Conservation (phyloP, 257 asterid species). For the Nicotiana noctiflora region DNA sequence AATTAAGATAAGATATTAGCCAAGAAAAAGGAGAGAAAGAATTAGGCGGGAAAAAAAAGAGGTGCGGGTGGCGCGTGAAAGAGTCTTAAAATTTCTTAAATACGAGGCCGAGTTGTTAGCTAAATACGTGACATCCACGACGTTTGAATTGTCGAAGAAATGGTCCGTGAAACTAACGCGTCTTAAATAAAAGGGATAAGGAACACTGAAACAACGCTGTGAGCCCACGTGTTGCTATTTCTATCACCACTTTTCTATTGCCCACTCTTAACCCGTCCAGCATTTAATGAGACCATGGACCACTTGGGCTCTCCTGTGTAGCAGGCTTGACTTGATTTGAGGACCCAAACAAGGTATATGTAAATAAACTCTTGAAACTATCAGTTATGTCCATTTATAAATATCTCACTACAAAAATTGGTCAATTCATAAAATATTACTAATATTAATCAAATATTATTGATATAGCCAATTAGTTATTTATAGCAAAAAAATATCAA, state of each 20-base stretch:
- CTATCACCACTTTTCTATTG: not conserved
- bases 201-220: not conserved
- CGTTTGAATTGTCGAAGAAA: not conserved
- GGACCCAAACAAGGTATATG: not conserved
- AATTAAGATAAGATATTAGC: not conserved
- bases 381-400: too few species aligned
- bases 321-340: not conserved
- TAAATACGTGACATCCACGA: slow-evolving; percentile 5
- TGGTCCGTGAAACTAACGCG: slow-evolving; percentile 8
- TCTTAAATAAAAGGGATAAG: not conserved
- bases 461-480: too few species aligned
- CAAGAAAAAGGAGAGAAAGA: not conserved
- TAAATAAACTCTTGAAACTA: too few species aligned
- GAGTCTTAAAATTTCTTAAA: not conserved
- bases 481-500: too few species aligned
- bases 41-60: not conserved
- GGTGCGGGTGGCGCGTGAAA: not conserved
- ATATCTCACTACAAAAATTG: too few species aligned
- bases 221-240: not conserved
- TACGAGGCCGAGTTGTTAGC: not conserved
- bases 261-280: not conserved
- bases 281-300: not conserved
- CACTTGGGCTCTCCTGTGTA: not conserved
- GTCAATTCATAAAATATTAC: too few species aligned
- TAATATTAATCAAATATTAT: too few species aligned